Evolutionary conservation across 805 yeast species (phyloP).

Genomic region (Candida coquimbonensis): DNA sequence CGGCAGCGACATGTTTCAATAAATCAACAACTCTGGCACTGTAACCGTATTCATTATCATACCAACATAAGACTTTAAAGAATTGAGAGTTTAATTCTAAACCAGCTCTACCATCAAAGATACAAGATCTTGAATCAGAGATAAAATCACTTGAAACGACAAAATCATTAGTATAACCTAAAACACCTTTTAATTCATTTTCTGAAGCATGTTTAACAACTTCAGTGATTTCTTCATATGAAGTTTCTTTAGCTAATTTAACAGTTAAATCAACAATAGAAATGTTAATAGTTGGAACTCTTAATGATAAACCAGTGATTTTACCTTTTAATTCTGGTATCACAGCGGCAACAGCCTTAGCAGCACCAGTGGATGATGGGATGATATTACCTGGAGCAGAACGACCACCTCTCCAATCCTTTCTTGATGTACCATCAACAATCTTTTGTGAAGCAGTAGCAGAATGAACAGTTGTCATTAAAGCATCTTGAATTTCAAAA

Average conservation of each 20-base stretch:
- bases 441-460: conserved; percentile 95
- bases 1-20: conserved; percentile 64
- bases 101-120: conserved; percentile 90
- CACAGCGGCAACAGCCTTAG: conserved; percentile 95
- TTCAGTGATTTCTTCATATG: conserved; percentile 77
- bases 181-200: conserved; percentile 70
- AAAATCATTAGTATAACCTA: conserved; percentile 89
- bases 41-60: conserved; percentile 95
- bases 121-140: conserved; percentile 77
- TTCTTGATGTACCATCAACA: conserved; percentile 94
- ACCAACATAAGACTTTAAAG: conserved; percentile 90
- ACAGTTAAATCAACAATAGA: conserved; percentile 91
- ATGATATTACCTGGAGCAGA: conserved; percentile 93
- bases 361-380: conserved; percentile 96
- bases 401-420: conserved; percentile 99
- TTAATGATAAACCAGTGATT: conserved; percentile 89
- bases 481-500: conserved; percentile 85
- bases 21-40: conserved; percentile 94
- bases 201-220: conserved; percentile 72
- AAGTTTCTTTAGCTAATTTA: conserved; percentile 66
- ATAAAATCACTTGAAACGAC: conserved; percentile 89
- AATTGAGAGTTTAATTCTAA: conserved; percentile 79
- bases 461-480: conserved; percentile 95
- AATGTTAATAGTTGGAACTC: conserved; percentile 91
- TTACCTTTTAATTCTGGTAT: conserved; percentile 87